Evolutionary conservation across 352 stramenopile genomes (phyloP).

Genomic region (Saprolegnia parasitica): DNA sequence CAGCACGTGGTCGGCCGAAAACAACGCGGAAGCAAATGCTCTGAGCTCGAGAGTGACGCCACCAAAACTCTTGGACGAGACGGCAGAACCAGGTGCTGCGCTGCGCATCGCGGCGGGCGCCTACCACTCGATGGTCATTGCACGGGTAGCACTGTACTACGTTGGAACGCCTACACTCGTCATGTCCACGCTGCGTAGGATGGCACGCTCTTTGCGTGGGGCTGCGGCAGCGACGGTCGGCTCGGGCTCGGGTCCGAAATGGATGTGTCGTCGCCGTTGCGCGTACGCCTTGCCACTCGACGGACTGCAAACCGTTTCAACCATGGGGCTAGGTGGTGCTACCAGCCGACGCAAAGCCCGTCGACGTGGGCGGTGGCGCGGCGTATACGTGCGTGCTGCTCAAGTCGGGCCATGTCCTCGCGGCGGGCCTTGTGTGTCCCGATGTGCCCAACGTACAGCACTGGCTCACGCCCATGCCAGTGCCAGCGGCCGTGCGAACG

Average conservation of each 20-base stretch:
- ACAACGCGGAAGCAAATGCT: too few relatives aligned
- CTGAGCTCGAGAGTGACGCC: too few relatives aligned
- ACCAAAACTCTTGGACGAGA: background rate
- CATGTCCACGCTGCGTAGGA: constrained; percentile 30
- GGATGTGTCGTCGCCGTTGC: constrained; percentile 32
- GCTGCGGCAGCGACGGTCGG: constrained; percentile 55
- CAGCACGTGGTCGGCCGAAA: too few relatives aligned
- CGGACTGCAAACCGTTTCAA: background rate
- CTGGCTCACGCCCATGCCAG: too few relatives aligned
- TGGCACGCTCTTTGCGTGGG: constrained; percentile 62
- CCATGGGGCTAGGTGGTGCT: constrained; percentile 36
- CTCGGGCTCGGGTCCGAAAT: constrained; percentile 61
- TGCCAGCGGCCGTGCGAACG: background rate
- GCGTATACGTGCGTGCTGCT: constrained; percentile 35
- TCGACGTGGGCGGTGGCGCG: constrained; percentile 30
- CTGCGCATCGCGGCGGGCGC: constrained; percentile 54
- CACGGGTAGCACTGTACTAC: too few relatives aligned
- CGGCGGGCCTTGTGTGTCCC: background rate
- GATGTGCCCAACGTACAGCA: background rate
- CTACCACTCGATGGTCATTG: constrained; percentile 60
- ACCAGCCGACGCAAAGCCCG: constrained; percentile 34
- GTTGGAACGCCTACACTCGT: too few relatives aligned
- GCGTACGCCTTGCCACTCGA: background rate
- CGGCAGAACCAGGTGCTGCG: constrained; percentile 6
- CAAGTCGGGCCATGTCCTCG: constrained; percentile 15